phyloP scores from a whole-genome alignment of 306 rosid species.

The Astragalus membranaceus region DNA sequence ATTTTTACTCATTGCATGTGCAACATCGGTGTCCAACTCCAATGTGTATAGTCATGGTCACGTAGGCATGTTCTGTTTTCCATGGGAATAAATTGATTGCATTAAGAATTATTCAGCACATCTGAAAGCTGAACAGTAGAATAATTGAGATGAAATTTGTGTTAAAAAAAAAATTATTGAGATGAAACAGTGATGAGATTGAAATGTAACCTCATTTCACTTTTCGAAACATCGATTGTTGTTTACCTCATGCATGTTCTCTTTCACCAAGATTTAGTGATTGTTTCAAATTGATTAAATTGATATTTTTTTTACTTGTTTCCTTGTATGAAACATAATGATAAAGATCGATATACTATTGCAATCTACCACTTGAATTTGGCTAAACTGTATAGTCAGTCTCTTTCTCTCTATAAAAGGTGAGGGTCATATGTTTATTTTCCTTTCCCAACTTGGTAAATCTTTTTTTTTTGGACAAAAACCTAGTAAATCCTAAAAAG shows the following conservation, averaged over 20 bases:
- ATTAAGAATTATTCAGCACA: not conserved
- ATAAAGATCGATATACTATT: not conserved
- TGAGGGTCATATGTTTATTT: not conserved
- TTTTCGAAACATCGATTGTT: not conserved
- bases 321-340: slow-evolving; percentile 13
- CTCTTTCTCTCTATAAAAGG: not conserved
- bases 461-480: too few species aligned
- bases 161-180: too few species aligned
- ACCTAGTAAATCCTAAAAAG: too few species aligned
- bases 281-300: not conserved
- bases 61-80: slow-evolving; percentile 6
- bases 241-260: not conserved
- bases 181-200: not conserved
- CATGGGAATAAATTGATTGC: not conserved
- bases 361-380: not conserved
- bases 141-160: too few species aligned
- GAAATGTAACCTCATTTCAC: not conserved
- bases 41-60: not conserved
- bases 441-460: too few species aligned
- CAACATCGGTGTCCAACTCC: not conserved
- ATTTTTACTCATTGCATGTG: not conserved
- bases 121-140: not conserved
- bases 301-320: not conserved
- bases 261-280: not conserved
- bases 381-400: not conserved